phyloP scores from a whole-genome alignment of 2,329 filamentous ascomycete genomes.

The Calonectria pseudoreteaudii region DNA sequence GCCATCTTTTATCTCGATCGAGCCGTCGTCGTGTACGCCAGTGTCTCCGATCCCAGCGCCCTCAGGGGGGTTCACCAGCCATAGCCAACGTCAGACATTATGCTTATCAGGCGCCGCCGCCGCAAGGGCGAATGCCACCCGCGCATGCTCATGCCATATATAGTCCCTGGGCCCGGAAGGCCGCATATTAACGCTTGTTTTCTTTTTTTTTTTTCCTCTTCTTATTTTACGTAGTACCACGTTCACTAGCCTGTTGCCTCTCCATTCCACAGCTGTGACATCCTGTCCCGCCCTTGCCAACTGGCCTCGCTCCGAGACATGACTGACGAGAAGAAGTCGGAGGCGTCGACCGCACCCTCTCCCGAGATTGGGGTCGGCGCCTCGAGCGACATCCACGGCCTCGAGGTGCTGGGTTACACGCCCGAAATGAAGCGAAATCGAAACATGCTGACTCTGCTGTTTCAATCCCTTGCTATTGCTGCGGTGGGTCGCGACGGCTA shows the following conservation, averaged over 20 bases:
- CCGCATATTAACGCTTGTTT: neutral
- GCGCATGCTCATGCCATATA: neutral
- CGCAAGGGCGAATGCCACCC: neutral
- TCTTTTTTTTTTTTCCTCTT: neutral
- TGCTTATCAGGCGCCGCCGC: constrained; percentile 15
- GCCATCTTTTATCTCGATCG: neutral
- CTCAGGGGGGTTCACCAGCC: neutral
- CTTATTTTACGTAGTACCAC: neutral
- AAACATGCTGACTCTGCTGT: constrained; percentile 44
- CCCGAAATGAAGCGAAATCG: constrained; percentile 42
- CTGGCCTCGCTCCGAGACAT: neutral
- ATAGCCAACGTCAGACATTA: constrained; percentile 6
- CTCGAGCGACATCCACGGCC: constrained; percentile 39
- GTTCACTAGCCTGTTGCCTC: neutral
- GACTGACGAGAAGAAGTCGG: constrained; percentile 7
- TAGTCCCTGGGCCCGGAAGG: neutral
- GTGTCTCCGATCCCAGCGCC: neutral
- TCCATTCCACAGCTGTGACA: neutral
- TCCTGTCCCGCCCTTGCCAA: neutral
- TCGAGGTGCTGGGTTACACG: constrained; percentile 62
- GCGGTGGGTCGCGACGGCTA: constrained; percentile 29
- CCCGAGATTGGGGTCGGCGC: constrained; percentile 20
- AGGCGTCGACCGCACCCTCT: neutral
- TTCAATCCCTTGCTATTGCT: constrained; percentile 44
- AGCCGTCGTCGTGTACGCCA: neutral